Conservation (phyloP, 192 early-diverging fungal genomes). For the Backusella liffmaniae region DNA sequence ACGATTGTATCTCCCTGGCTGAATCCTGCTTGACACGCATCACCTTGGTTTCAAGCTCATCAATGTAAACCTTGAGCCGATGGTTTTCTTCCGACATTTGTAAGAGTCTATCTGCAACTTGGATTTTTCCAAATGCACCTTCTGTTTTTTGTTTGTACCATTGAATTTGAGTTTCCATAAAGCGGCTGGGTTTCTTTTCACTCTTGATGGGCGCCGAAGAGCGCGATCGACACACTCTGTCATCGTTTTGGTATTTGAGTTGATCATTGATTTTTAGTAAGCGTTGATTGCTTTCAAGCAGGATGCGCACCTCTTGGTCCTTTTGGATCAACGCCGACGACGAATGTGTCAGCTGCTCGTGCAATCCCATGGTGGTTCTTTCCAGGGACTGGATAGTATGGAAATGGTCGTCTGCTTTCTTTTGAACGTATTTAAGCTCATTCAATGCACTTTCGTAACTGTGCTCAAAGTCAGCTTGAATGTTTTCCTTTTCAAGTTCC, state of each 20-base stretch:
- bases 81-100: background rate
- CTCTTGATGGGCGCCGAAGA: background rate
- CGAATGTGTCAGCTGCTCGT: background rate
- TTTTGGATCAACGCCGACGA: background rate
- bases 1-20: background rate
- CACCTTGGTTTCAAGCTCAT: background rate
- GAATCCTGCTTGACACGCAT: background rate
- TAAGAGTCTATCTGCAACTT: background rate
- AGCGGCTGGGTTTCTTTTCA: background rate
- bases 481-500: background rate
- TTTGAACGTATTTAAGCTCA: background rate
- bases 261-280: background rate
- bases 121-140: background rate
- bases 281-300: background rate
- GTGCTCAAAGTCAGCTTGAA: background rate
- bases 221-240: background rate
- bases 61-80: background rate
- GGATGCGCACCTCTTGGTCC: background rate
- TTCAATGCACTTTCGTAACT: slow-evolving; percentile 5
- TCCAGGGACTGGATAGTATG: background rate
- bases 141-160: background rate
- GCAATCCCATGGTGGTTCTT: background rate
- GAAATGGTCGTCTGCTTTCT: background rate
- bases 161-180: background rate
- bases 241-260: background rate